A percentile compares a stretch with the other conserved stretches of the same genome.
Conservation (phyloP, 164 flowering plant genomes). For the Euptelea pleiosperma region DNA sequence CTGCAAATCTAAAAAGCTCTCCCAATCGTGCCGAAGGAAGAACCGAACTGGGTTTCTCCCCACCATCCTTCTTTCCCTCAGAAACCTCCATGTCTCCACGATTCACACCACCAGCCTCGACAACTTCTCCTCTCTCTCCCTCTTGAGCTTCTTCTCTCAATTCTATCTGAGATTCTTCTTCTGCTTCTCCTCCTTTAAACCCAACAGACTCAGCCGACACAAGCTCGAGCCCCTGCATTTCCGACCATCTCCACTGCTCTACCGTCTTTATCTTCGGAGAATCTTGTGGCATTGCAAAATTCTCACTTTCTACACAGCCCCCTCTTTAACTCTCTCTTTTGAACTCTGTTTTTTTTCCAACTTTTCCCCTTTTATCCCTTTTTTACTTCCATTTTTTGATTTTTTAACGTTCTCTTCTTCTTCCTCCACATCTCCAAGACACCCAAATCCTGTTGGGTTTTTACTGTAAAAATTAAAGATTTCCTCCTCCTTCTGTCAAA, state of each 20-base stretch:
- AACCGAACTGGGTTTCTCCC: conserved; percentile 45
- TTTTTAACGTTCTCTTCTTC: neutral
- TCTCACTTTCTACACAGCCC: conserved; percentile 17
- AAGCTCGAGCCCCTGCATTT: conserved; percentile 75
- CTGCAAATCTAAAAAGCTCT: conserved; percentile 90
- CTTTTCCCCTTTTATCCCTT: conserved; percentile 7
- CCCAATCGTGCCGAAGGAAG: conserved; percentile 44
- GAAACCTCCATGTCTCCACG: conserved; percentile 22
- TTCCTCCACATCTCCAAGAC: too few species aligned
- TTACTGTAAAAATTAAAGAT: too few species aligned
- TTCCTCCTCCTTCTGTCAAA: neutral
- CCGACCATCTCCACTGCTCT: conserved; percentile 91
- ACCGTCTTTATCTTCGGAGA: conserved; percentile 61
- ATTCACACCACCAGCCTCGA: neutral
- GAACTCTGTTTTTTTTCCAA: conserved; percentile 1
- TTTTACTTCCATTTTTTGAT: neutral
- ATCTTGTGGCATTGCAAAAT: conserved; percentile 66
- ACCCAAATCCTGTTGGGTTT: too few species aligned
- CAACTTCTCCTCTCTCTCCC: conserved; percentile 6
- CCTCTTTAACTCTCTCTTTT: conserved; percentile 6
- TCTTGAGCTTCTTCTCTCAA: neutral
- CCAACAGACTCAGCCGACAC: conserved; percentile 20
- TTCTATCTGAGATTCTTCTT: neutral
- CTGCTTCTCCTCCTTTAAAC: neutral
- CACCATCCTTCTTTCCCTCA: conserved; percentile 25